Percentiles rank a stretch among this genome's conserved stretches.
Conservation (phyloP, 2,329 filamentous ascomycete species). For the Colletotrichum lupini region DNA sequence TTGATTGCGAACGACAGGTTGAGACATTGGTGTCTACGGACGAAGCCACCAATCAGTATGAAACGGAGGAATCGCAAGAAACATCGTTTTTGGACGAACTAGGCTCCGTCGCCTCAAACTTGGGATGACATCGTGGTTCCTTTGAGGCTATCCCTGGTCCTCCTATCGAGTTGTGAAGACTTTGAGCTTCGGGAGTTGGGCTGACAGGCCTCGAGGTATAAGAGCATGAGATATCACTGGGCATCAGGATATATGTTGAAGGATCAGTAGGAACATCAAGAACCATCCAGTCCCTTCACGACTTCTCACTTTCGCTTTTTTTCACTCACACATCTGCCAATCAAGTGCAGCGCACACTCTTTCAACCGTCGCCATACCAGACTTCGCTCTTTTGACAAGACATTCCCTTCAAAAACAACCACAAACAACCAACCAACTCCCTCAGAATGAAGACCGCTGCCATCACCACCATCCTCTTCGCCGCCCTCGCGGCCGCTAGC, state of each 20-base stretch:
- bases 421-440: background rate
- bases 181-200: background rate
- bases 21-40: conserved; percentile 16
- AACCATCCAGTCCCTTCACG: background rate
- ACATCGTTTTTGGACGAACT: conserved; percentile 25
- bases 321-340: background rate
- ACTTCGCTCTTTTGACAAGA: conserved; percentile 10
- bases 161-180: background rate
- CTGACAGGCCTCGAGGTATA: conserved; percentile 5
- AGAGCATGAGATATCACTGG: background rate
- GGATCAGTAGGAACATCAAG: conserved; percentile 1
- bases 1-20: conserved; percentile 8
- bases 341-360: conserved; percentile 3
- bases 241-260: background rate
- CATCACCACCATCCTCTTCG: conserved; percentile 41
- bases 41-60: conserved; percentile 32
- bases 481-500: conserved; percentile 39
- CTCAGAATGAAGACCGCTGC: conserved; percentile 48
- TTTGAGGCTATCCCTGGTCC: background rate
- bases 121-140: conserved; percentile 9
- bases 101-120: background rate
- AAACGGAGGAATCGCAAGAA: conserved; percentile 27
- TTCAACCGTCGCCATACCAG: background rate
- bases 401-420: background rate
- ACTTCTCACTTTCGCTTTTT: background rate